phyloP scores from a whole-genome alignment of 2,329 filamentous ascomycete genomes.

The Pseudocercospora ulei region DNA sequence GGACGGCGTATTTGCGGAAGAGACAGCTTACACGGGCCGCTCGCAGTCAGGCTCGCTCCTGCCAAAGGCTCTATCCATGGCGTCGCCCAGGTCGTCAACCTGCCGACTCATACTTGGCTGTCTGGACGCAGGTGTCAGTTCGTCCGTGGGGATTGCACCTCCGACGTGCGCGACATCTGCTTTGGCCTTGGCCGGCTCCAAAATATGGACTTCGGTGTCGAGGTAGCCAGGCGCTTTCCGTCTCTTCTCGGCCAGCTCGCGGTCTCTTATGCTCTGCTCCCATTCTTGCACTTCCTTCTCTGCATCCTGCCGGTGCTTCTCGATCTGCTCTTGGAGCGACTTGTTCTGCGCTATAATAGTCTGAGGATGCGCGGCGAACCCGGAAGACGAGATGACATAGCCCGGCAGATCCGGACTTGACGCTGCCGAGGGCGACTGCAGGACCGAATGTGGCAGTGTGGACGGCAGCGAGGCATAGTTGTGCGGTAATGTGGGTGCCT shows the following conservation, averaged over 20 bases:
- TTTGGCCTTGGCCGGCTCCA: slow-evolving; percentile 53
- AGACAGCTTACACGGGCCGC: too few relatives aligned
- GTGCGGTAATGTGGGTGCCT: slow-evolving; percentile 84
- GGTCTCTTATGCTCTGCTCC: slow-evolving; percentile 54
- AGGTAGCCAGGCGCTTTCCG: slow-evolving; percentile 71
- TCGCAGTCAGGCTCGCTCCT: slow-evolving; percentile 30
- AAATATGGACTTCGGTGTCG: slow-evolving; percentile 59
- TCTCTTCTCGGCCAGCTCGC: slow-evolving; percentile 69
- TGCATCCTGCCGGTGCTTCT: slow-evolving; percentile 58
- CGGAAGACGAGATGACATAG: slow-evolving; percentile 69
- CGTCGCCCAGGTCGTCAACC: slow-evolving; percentile 31
- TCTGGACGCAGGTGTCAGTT: slow-evolving; percentile 13
- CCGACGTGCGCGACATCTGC: slow-evolving; percentile 17
- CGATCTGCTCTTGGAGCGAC: slow-evolving; percentile 65
- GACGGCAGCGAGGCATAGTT: slow-evolving; percentile 87
- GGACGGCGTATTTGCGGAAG: too few relatives aligned
- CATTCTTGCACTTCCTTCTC: slow-evolving; percentile 58
- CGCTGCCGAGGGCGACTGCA: slow-evolving; percentile 39
- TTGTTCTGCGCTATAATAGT: slow-evolving; percentile 75
- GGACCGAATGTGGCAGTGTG: slow-evolving; percentile 65
- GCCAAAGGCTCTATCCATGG: slow-evolving; percentile 35
- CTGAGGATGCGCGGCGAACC: slow-evolving; percentile 72
- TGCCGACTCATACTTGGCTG: slow-evolving; percentile 19
- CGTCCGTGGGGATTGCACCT: slow-evolving; percentile 25
- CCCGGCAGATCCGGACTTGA: slow-evolving; percentile 41